Base-by-base conservation (phyloP, 495 filamentous ascomycete species). In the Penicillium daleae region DNA sequence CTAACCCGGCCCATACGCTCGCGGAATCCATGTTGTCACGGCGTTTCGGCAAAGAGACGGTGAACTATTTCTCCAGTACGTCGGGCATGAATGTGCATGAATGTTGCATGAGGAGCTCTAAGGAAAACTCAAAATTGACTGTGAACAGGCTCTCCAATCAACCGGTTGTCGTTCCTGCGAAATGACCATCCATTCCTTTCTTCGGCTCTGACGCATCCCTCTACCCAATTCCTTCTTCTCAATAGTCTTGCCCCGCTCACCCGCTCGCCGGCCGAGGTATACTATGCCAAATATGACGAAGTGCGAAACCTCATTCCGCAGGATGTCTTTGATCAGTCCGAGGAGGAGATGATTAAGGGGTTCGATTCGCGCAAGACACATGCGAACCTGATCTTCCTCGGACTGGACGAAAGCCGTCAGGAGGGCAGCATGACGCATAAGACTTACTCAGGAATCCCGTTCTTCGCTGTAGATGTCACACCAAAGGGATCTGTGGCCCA, bases 41-140 rank as follows among this genome's bases (percentile, higher is more conserved):
- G 51, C 95, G 90, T 62, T 97, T 97, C 75, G 95, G 95, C 68
- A 88, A 82, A 66, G 95, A 98, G 78, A 87, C 92, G 13, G 87
- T 89, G 66, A 98, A 99, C 79, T 99, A 98, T 84, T 98, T 97
- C 80, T 90, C 92, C 60, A 92, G 93, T 83, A 76, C 42, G 71
- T 51, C 35, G 35, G 4, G 5, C 15, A 39, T 12, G 35, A n/a
- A n/a, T n/a, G n/a, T n/a, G n/a, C n/a, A n/a, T n/a, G 4, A 12
- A 15, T 3, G 35, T 39, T 39, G 12, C 35, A 17, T 2, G 13
- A 39, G 15, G 3, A 49, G 24, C 6, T 3, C 15, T 3, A 12
- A 49, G 7, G 6, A 15, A 10, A 9, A 15, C 9, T n/a, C n/a
- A n/a, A n/a, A 40, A 35, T 51, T 68, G 67, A 74, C 46, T 60